Evolutionary conservation across 2,329 filamentous ascomycete species (phyloP).

Genomic region (Hyphodiscus sp.): DNA sequence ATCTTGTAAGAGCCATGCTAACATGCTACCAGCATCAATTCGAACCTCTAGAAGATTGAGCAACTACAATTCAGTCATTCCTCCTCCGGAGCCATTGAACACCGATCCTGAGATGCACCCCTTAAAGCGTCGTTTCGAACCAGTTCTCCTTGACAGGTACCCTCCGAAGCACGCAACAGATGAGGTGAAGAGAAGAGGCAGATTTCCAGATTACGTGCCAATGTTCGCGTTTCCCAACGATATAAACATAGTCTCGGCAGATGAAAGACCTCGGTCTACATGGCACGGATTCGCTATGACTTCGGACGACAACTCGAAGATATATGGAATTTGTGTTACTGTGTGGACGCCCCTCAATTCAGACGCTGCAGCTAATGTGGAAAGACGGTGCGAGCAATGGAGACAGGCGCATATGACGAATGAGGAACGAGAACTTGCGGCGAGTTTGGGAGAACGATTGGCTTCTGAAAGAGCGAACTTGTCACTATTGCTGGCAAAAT

Average conservation of each 20-base stretch:
- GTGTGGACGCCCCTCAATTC: constrained; percentile 86
- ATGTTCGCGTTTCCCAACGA: constrained; percentile 99
- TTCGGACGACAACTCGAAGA: constrained; percentile 79
- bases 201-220: constrained; percentile 93
- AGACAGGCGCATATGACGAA: constrained; percentile 82
- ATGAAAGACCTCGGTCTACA: constrained; percentile 88
- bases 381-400: constrained; percentile 77
- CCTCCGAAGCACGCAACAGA: constrained; percentile 77
- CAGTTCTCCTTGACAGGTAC: constrained; percentile 91
- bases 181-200: constrained; percentile 71
- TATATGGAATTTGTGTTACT: constrained; percentile 87
- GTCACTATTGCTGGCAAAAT: constrained; percentile 76
- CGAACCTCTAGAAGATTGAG: constrained; percentile 84
- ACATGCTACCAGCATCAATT: constrained; percentile 47
- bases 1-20: neutral
- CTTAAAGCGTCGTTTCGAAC: constrained; percentile 87
- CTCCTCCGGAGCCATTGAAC: constrained; percentile 83
- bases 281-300: constrained; percentile 99
- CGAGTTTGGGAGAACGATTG: constrained; percentile 81
- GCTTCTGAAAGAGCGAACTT: constrained; percentile 84
- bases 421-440: constrained; percentile 85
- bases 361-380: constrained; percentile 75
- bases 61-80: constrained; percentile 98
- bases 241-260: constrained; percentile 91
- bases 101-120: constrained; percentile 92